Conservation (phyloP, 345 rosid species). For the Syzygium aromaticum region DNA sequence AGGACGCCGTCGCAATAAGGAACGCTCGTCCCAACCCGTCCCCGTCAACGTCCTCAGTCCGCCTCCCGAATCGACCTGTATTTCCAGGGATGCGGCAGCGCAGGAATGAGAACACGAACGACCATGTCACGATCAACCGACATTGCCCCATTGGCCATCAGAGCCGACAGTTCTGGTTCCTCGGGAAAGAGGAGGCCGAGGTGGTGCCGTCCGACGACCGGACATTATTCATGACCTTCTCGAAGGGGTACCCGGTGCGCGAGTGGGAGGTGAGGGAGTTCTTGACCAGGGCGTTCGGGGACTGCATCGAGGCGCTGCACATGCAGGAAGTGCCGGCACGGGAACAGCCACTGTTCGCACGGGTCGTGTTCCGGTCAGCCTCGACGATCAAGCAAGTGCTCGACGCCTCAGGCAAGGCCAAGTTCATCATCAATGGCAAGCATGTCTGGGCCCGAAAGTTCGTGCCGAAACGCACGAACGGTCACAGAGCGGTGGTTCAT, state of each 20-base stretch:
- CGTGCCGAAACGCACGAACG: slow-evolving; percentile 21
- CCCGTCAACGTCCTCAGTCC: background rate
- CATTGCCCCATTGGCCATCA: background rate
- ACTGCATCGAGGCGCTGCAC: slow-evolving; percentile 36
- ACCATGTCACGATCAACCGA: background rate
- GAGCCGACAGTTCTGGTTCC: background rate
- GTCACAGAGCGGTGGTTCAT: background rate
- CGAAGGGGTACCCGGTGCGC: slow-evolving; percentile 45
- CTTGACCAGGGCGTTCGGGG: slow-evolving; percentile 23
- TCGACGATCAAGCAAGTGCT: slow-evolving; percentile 19
- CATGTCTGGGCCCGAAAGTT: slow-evolving; percentile 63
- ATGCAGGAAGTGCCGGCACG: slow-evolving; percentile 40
- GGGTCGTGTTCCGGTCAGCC: slow-evolving; percentile 21
- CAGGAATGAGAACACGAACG: background rate
- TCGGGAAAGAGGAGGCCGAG: background rate
- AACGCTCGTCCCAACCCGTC: background rate
- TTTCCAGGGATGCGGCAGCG: background rate
- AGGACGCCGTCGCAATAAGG: slow-evolving; percentile 7
- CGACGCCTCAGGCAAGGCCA: slow-evolving; percentile 20
- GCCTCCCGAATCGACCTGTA: background rate
- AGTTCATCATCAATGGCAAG: slow-evolving; percentile 58
- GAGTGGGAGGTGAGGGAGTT: slow-evolving; percentile 45
- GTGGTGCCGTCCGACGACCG: slow-evolving; percentile 24
- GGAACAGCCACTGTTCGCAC: slow-evolving; percentile 45
- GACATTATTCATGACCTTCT: slow-evolving; percentile 62